Evolutionary conservation across 2,329 filamentous ascomycete species (phyloP).

Genomic region (Colletotrichum limetticola): DNA sequence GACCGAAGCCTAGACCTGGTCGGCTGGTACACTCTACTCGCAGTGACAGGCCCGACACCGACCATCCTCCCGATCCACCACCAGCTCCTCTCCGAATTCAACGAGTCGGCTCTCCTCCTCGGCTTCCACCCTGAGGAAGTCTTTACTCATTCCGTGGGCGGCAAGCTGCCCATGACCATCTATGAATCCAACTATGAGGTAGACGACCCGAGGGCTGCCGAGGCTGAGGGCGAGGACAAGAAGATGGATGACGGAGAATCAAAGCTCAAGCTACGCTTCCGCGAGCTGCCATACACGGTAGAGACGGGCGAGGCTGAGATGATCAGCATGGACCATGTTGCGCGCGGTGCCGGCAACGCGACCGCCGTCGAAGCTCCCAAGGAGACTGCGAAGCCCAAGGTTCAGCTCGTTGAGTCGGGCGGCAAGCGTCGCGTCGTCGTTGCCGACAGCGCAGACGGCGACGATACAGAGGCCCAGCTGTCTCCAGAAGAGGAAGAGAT

Average conservation of each 20-base stretch:
- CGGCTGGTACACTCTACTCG: constrained; percentile 89
- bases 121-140: constrained; percentile 81
- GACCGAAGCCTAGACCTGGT: constrained; percentile 85
- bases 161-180: constrained; percentile 88
- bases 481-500: constrained; percentile 70
- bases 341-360: constrained; percentile 84
- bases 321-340: constrained; percentile 96
- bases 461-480: constrained; percentile 50
- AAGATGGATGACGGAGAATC: constrained; percentile 75
- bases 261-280: constrained; percentile 75
- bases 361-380: constrained; percentile 62
- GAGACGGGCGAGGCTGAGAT: constrained; percentile 97
- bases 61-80: constrained; percentile 80
- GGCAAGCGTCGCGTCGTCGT: constrained; percentile 55
- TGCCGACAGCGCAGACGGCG: constrained; percentile 40
- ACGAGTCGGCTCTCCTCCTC: constrained; percentile 88
- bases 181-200: constrained; percentile 87
- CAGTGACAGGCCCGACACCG: constrained; percentile 75
- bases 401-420: constrained; percentile 57
- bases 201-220: constrained; percentile 59
- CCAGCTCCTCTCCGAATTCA: constrained; percentile 78
- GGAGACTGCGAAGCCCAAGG: constrained; percentile 51
- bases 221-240: constrained; percentile 70
- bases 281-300: constrained; percentile 85
- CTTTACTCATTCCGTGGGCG: constrained; percentile 68